phyloP scores from a whole-genome alignment of 345 rosid species.

The Excoecaria agallocha region DNA sequence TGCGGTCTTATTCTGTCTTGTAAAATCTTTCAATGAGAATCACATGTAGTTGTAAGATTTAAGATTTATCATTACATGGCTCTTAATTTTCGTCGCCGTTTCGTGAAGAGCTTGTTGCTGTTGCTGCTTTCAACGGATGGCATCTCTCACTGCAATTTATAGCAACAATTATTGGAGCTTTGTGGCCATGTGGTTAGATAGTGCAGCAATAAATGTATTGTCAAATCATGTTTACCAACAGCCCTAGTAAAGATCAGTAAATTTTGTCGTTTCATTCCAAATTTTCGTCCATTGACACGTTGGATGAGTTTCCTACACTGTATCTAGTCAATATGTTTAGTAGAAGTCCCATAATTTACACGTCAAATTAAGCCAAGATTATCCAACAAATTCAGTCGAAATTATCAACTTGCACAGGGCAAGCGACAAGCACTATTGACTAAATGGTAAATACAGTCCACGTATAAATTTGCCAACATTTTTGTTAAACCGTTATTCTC shows the following conservation, averaged over 20 bases:
- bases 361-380: not conserved
- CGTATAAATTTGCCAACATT: too few relatives aligned
- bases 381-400: not conserved
- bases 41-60: conserved; percentile 6
- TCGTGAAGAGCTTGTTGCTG: not conserved
- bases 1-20: conserved; percentile 8
- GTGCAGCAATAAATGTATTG: not conserved
- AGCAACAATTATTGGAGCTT: not conserved
- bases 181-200: not conserved
- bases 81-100: not conserved
- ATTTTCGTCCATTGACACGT: not conserved
- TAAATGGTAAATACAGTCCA: too few relatives aligned
- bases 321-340: not conserved
- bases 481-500: too few relatives aligned
- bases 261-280: not conserved
- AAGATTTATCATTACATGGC: not conserved
- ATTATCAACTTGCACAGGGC: not conserved
- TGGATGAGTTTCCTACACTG: too few relatives aligned
- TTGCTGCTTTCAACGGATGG: not conserved
- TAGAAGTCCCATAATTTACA: not conserved
- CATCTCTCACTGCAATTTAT: not conserved
- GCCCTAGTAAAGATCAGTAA: not conserved
- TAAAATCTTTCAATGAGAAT: conserved; percentile 15
- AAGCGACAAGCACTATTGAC: too few relatives aligned
- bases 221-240: not conserved